Evolutionary conservation across 2,329 filamentous ascomycete species (phyloP).

Genomic region (Chaetomiaceae sp.): DNA sequence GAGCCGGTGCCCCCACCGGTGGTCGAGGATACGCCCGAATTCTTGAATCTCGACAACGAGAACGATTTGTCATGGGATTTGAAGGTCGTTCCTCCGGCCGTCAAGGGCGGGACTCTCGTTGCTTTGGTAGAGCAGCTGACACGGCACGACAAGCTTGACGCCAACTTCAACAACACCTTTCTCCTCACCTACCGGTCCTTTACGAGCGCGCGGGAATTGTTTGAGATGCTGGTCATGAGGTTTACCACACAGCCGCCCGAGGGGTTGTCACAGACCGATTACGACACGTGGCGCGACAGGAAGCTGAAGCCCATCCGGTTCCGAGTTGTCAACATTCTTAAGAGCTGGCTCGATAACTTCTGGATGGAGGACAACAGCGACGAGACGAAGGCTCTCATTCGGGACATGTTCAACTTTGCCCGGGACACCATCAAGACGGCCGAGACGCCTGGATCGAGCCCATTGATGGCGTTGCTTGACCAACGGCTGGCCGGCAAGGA

Average conservation of each 20-base stretch:
- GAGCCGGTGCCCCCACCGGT: conserved; percentile 39
- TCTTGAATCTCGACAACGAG: conserved; percentile 80
- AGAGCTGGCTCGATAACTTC: conserved; percentile 97
- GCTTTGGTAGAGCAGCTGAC: conserved; percentile 93
- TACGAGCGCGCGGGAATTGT: conserved; percentile 82
- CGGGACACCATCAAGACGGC: conserved; percentile 89
- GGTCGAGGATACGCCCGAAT: conserved; percentile 76
- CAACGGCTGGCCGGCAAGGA: conserved; percentile 84
- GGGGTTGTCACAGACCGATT: conserved; percentile 68
- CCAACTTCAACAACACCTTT: conserved; percentile 96
- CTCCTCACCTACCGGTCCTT: conserved; percentile 95
- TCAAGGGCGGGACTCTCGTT: conserved; percentile 84
- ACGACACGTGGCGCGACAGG: conserved; percentile 81
- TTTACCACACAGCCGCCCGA: conserved; percentile 91
- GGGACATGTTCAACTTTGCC: conserved; percentile 85
- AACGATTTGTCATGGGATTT: conserved; percentile 84
- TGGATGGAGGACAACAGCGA: conserved; percentile 96
- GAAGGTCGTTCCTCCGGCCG: conserved; percentile 67
- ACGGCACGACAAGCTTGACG: conserved; percentile 90
- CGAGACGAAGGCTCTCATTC: conserved; percentile 76
- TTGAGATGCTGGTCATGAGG: conserved; percentile 84
- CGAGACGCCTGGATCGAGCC: conserved; percentile 81
- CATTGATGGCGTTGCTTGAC: conserved; percentile 81
- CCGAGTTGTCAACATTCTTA: conserved; percentile 93
- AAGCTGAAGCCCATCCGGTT: conserved; percentile 97